phyloP scores from a whole-genome alignment of 495 filamentous ascomycete genomes.

The Umbilicaria muhlenbergii region DNA sequence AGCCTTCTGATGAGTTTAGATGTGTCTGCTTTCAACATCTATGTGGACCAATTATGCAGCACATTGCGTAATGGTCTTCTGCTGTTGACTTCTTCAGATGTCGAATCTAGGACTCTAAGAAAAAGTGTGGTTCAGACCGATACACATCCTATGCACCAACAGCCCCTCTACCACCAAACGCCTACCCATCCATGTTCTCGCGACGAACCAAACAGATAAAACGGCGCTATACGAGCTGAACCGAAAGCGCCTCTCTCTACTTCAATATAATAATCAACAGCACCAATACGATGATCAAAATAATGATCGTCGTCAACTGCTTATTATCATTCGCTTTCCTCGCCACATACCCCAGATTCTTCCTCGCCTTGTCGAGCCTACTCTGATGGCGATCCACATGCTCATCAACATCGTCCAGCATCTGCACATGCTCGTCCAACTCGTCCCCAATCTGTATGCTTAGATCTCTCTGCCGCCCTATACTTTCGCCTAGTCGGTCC shows the following conservation, averaged over 20 bases:
- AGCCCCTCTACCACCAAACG: no score
- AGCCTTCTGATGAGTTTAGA: no score
- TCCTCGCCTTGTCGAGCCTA: conserved; percentile 57
- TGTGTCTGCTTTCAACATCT: no score
- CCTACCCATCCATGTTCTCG: no score
- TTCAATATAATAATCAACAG: conserved; percentile 68
- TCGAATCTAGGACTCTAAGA: no score
- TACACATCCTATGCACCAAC: no score
- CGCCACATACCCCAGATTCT: conserved; percentile 52
- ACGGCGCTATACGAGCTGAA: no score
- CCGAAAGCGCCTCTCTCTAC: conserved; percentile 16
- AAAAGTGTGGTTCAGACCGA: no score
- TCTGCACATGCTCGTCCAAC: conserved; percentile 71
- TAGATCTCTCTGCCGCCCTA: conserved; percentile 83
- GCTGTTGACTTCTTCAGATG: no score
- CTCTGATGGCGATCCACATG: conserved; percentile 66
- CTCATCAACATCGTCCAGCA: conserved; percentile 79
- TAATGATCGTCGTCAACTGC: conserved; percentile 62
- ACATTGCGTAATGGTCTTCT: no score
- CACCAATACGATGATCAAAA: conserved; percentile 62
- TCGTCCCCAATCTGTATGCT: conserved; percentile 95
- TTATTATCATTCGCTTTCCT: conserved; percentile 61
- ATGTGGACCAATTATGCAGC: no score
- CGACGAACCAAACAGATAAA: no score
- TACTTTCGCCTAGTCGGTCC: conserved; percentile 70